These are phyloP conservation scores for Hypocreales sp. DNA, from an alignment of 2,329 filamentous ascomycete genomes.

Conservation along the genomic window DNA sequence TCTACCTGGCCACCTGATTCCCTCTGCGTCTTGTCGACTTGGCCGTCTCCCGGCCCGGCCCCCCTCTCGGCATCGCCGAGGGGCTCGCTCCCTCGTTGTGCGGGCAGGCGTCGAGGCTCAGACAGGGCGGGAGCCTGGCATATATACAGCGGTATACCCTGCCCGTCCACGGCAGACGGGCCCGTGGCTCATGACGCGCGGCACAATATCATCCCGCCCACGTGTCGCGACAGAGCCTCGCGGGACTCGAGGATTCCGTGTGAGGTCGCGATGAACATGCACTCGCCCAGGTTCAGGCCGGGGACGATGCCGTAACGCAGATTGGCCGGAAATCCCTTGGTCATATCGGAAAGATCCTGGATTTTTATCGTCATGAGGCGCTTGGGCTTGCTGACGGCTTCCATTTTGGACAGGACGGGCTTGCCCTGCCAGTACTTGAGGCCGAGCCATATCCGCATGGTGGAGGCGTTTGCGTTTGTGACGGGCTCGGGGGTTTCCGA, in stretches of 20 bases:
- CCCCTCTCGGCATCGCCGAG: too few relatives aligned
- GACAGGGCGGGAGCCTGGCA: too few relatives aligned
- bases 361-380: slow-evolving; percentile 53
- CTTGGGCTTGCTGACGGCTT: slow-evolving; percentile 58
- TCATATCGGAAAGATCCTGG: slow-evolving; percentile 44
- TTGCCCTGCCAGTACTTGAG: slow-evolving; percentile 79
- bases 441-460: slow-evolving; percentile 69
- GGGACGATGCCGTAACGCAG: slow-evolving; percentile 50
- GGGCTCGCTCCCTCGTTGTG: too few relatives aligned
- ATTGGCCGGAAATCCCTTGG: slow-evolving; percentile 47
- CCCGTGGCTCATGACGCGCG: slow-evolving; percentile 44
- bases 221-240: slow-evolving; percentile 65
- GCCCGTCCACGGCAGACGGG: too few relatives aligned
- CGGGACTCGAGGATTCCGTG: slow-evolving; percentile 64
- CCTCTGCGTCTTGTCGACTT: too few relatives aligned
- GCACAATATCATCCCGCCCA: slow-evolving; percentile 70
- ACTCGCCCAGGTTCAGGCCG: slow-evolving; percentile 68
- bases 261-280: slow-evolving; percentile 65
- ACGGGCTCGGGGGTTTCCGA: slow-evolving; percentile 37
- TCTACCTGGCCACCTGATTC: too few relatives aligned
- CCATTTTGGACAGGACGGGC: slow-evolving; percentile 57
- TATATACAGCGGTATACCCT: too few relatives aligned
- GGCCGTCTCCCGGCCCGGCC: too few relatives aligned
- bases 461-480: slow-evolving; percentile 56
- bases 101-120: too few relatives aligned